A percentile compares a stretch with the other conserved stretches of the same genome.
phyloP scores from a whole-genome alignment of 2,329 filamentous ascomycete species.

The Hymenotorrendiella dingleyae region DNA sequence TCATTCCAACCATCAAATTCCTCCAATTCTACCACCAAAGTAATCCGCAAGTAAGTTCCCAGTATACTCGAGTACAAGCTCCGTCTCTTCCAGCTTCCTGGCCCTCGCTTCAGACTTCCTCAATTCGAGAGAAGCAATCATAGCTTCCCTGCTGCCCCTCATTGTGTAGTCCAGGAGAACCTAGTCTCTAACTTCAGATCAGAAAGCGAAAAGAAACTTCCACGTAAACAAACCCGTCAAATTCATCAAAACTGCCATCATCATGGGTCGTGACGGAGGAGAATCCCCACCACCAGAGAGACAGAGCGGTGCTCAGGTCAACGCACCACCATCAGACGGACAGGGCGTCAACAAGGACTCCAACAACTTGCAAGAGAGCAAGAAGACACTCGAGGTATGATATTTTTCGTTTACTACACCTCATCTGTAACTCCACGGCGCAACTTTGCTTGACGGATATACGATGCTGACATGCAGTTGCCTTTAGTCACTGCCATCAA shows the following conservation, averaged over 20 bases:
- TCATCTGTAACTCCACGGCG: no score
- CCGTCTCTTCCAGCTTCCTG: no score
- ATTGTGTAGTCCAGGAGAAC: no score
- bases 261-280: constrained; percentile 49
- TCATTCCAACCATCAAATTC: no score
- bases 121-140: neutral
- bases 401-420: no score
- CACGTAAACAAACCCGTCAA: neutral
- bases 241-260: neutral
- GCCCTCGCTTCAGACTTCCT: no score
- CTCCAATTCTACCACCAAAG: no score
- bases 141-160: constrained; percentile 1
- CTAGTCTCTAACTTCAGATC: no score
- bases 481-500: constrained; percentile 50
- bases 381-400: constrained; percentile 45
- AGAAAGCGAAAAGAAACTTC: neutral
- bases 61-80: no score
- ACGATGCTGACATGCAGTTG: neutral
- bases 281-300: constrained; percentile 71
- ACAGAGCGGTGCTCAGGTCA: constrained; percentile 59
- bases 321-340: constrained; percentile 50
- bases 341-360: constrained; percentile 51
- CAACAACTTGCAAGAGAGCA: constrained; percentile 43
- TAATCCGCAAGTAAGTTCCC: no score
- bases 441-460: no score